A percentile compares a stretch with the other conserved stretches of the same genome.
Conservation (phyloP, 257 asterid species). For the Solanum pimpinellifolium region DNA sequence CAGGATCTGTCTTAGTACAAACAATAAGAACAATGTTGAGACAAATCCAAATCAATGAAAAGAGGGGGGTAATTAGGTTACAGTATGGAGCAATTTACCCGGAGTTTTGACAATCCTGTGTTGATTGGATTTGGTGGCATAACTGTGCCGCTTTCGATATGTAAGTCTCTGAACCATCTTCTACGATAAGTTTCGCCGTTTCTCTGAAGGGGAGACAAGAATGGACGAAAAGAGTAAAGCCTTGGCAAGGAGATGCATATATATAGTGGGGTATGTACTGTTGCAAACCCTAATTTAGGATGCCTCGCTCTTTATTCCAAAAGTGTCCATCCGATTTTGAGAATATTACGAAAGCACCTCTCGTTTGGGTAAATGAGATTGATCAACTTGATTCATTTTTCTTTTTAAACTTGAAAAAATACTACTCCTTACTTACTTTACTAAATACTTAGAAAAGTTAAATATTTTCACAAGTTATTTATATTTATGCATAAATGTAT, state of each 20-base stretch:
- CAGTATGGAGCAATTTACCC: slow-evolving; percentile 13
- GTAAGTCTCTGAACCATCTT: slow-evolving; percentile 49
- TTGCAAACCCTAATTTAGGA: slow-evolving; percentile 20
- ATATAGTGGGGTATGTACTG: neutral
- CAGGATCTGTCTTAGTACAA: neutral
- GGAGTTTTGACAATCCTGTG: slow-evolving; percentile 77
- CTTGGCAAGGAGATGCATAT: neutral
- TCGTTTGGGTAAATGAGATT: neutral
- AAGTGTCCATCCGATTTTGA: neutral
- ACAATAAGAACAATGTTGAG: too few species aligned
- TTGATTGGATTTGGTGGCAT: slow-evolving; percentile 82
- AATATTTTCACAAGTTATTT: neutral
- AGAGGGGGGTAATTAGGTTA: neutral
- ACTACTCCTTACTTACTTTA: neutral
- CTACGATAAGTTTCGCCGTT: neutral
- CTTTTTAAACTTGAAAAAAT: neutral
- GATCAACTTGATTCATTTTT: neutral
- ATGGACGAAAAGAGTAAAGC: neutral
- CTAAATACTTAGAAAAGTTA: neutral
- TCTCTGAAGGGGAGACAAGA: neutral
- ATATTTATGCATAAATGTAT: neutral
- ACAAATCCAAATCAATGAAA: neutral
- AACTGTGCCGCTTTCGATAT: slow-evolving; percentile 67
- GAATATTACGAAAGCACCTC: neutral
- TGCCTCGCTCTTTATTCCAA: neutral